These are phyloP conservation scores for Amanita rubescens DNA, from an alignment of 768 basidiomycete genomes.

Conservation along the genomic window DNA sequence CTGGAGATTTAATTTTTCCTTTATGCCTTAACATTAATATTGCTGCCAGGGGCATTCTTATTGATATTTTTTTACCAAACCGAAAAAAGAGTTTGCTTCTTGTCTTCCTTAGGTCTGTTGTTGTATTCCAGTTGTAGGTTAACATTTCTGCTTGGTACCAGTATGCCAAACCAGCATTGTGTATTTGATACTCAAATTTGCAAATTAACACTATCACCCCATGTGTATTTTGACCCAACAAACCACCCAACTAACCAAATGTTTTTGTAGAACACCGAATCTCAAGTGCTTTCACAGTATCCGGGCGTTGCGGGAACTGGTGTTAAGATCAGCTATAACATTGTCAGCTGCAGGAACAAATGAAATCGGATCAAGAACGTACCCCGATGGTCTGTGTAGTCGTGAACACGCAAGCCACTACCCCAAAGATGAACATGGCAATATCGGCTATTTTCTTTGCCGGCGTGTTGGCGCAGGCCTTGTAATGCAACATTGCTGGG, in stretches of 20 bases:
- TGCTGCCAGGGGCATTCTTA: conserved; percentile 5
- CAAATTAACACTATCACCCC: not conserved
- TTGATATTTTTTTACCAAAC: not conserved
- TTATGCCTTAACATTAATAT: not conserved
- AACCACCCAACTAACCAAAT: not conserved
- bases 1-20: conserved; percentile 1
- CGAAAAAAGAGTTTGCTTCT: not conserved
- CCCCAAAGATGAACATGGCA: conserved; percentile 68
- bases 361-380: conserved; percentile 15
- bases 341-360: conserved; percentile 5
- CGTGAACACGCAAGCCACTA: conserved; percentile 68
- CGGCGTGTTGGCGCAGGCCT: conserved; percentile 69
- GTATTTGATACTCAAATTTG: not conserved
- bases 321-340: conserved; percentile 50
- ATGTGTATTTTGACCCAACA: not conserved
- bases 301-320: conserved; percentile 35
- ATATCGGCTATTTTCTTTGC: conserved; percentile 63
- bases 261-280: not conserved
- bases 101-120: too few species aligned
- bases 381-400: conserved; percentile 73
- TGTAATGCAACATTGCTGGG: conserved; percentile 89
- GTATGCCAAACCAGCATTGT: not conserved
- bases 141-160: not conserved
- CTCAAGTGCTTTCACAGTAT: conserved; percentile 19
- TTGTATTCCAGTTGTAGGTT: not conserved